Evolutionary conservation across 2,329 filamentous ascomycete genomes (phyloP).

Genomic region (Diaporthe humulicola): DNA sequence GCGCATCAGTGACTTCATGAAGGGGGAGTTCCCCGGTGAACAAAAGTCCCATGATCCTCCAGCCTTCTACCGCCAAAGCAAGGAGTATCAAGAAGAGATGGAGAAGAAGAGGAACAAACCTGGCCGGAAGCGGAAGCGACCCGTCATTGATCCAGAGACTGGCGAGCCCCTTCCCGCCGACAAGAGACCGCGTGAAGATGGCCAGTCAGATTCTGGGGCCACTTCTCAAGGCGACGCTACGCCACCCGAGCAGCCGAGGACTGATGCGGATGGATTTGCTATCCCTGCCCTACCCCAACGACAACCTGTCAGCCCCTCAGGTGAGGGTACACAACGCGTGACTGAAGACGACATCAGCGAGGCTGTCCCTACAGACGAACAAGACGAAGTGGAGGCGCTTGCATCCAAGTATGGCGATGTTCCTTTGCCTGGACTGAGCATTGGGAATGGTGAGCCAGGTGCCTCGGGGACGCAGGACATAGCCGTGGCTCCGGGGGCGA

Average conservation of each 20-base stretch:
- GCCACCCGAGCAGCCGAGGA: slow-evolving; percentile 47
- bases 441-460: background rate
- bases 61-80: slow-evolving; percentile 78
- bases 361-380: slow-evolving; percentile 39
- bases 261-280: slow-evolving; percentile 77
- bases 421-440: slow-evolving; percentile 24
- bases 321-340: slow-evolving; percentile 35
- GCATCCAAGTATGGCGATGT: slow-evolving; percentile 60
- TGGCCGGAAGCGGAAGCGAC: slow-evolving; percentile 60
- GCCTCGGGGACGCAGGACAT: background rate
- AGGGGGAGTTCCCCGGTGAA: slow-evolving; percentile 22
- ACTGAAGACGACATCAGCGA: slow-evolving; percentile 47
- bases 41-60: slow-evolving; percentile 88
- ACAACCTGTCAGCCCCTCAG: background rate
- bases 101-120: slow-evolving; percentile 58
- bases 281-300: slow-evolving; percentile 67
- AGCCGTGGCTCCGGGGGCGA: slow-evolving; percentile 31
- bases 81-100: slow-evolving; percentile 69
- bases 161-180: slow-evolving; percentile 48
- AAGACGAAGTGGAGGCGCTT: slow-evolving; percentile 47
- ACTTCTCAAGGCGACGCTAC: slow-evolving; percentile 47
- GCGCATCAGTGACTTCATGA: slow-evolving; percentile 81
- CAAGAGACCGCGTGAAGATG: slow-evolving; percentile 23
- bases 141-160: slow-evolving; percentile 45
- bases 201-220: background rate